Conservation (phyloP, 352 stramenopile genomes). For the Pythium oligandrum region DNA sequence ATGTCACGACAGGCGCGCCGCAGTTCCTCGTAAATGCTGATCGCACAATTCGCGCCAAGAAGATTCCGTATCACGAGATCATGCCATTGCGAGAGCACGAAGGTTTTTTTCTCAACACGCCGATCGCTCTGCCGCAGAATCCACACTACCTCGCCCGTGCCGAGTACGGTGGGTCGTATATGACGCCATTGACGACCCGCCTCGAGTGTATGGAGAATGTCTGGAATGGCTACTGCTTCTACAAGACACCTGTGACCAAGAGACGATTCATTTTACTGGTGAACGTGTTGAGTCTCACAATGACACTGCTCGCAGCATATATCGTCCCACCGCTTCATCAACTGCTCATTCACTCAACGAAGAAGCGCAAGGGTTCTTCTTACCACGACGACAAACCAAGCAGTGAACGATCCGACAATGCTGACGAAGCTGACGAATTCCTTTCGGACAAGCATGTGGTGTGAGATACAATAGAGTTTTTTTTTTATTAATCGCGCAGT, state of each 20-base stretch:
- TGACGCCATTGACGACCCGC: slow-evolving; percentile 64
- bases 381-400: not conserved
- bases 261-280: slow-evolving; percentile 21
- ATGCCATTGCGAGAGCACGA: slow-evolving; percentile 40
- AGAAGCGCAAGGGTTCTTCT: slow-evolving; percentile 13
- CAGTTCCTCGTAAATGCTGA: slow-evolving; percentile 69
- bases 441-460: slow-evolving; percentile 18
- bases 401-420: not conserved
- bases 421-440: slow-evolving; percentile 7
- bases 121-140: slow-evolving; percentile 48
- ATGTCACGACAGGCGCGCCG: slow-evolving; percentile 18
- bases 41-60: slow-evolving; percentile 62
- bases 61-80: slow-evolving; percentile 59
- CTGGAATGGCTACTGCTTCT: slow-evolving; percentile 72
- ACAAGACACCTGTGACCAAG: slow-evolving; percentile 30
- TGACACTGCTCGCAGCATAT: slow-evolving; percentile 25
- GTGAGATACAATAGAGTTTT: slow-evolving; percentile 6
- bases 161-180: slow-evolving; percentile 66
- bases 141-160: slow-evolving; percentile 50
- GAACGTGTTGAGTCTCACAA: slow-evolving; percentile 15
- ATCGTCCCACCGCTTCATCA: slow-evolving; percentile 22
- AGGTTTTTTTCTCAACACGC: slow-evolving; percentile 46
- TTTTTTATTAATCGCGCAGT: slow-evolving; percentile 24
- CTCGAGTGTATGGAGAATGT: slow-evolving; percentile 83
- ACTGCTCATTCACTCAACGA: slow-evolving; percentile 13